phyloP scores from a whole-genome alignment of 345 rosid genomes.

The Brassica rapa region DNA sequence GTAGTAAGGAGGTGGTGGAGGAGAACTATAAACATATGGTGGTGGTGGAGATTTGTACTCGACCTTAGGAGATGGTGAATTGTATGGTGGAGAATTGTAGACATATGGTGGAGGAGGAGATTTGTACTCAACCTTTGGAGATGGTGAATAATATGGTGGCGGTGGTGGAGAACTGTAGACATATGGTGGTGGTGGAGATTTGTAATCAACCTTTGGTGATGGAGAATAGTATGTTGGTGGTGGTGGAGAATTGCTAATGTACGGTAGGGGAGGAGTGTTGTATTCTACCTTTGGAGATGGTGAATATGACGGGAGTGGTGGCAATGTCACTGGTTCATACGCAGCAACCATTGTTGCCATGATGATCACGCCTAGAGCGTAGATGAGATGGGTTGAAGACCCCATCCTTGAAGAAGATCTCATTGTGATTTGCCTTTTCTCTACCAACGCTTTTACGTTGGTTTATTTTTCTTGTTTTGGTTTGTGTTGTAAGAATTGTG shows the following conservation, averaged over 20 bases:
- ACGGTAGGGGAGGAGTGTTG: background rate
- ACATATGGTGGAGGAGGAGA: background rate
- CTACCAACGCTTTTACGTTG: background rate
- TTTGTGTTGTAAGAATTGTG: background rate
- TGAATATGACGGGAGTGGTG: background rate
- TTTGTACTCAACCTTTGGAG: background rate
- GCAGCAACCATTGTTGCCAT: background rate
- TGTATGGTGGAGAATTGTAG: background rate
- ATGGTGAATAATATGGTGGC: background rate
- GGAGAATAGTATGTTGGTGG: background rate
- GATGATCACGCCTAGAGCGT: background rate
- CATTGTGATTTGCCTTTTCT: background rate
- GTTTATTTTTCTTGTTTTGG: background rate
- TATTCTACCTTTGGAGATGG: background rate
- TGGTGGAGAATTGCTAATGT: background rate
- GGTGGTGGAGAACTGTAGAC: background rate
- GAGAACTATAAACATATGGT: background rate
- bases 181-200: background rate
- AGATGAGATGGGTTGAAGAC: background rate
- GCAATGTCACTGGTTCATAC: background rate
- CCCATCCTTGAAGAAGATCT: conserved; percentile 2
- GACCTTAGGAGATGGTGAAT: background rate
- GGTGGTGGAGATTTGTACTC: background rate
- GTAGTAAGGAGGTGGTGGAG: background rate
- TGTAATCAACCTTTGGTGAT: background rate